Conservation (phyloP, 352 stramenopile species). For the Pythium sp. region DNA sequence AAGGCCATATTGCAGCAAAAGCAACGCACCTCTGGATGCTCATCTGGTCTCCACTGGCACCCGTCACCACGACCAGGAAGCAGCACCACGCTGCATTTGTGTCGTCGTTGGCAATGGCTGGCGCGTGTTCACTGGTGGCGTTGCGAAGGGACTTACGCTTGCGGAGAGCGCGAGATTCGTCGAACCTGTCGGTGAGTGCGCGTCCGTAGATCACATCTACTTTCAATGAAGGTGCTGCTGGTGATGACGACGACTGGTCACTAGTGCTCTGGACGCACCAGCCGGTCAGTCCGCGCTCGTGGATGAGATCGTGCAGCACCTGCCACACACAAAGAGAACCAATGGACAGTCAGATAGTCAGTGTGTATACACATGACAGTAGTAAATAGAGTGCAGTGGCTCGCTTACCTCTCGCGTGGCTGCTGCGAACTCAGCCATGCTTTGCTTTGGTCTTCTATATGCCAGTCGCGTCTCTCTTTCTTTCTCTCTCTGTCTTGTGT, state of each 20-base stretch:
- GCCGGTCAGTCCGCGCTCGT: conserved; percentile 31
- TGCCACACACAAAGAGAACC: conserved; percentile 6
- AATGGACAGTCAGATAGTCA: neutral
- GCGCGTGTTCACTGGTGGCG: conserved; percentile 7
- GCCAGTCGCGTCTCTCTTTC: neutral
- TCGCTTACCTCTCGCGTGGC: conserved; percentile 7
- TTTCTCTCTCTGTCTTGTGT: neutral
- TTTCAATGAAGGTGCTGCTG: conserved; percentile 4
- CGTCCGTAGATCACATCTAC: conserved; percentile 30
- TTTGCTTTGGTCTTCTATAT: neutral
- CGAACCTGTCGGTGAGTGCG: conserved; percentile 21
- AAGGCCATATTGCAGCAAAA: neutral
- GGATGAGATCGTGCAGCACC: conserved; percentile 45
- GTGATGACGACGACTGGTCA: neutral
- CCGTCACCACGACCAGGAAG: conserved; percentile 38
- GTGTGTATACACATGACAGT: neutral
- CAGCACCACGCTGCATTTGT: conserved; percentile 20
- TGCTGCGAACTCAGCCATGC: conserved; percentile 2
- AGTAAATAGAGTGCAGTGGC: neutral
- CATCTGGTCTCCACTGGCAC: conserved; percentile 16
- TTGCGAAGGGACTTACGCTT: conserved; percentile 50
- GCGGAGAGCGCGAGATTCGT: conserved; percentile 38
- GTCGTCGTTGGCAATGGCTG: conserved; percentile 6
- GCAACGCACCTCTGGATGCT: conserved; percentile 37
- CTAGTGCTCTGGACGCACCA: conserved; percentile 26